phyloP scores from a whole-genome alignment of 2,329 filamentous ascomycete species.

The Pseudocercospora musae region DNA sequence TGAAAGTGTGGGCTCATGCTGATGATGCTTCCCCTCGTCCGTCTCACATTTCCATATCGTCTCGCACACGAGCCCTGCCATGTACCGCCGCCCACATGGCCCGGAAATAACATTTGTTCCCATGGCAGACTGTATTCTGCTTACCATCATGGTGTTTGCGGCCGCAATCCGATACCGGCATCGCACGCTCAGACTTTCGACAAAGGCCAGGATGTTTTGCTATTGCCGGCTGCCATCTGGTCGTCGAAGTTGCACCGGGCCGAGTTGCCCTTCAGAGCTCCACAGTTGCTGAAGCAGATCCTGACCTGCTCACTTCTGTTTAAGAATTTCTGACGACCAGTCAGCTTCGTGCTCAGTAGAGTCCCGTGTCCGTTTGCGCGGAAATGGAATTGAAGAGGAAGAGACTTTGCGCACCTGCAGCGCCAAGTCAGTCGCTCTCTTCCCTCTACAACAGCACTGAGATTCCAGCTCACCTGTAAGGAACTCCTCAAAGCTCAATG shows the following conservation, averaged over 20 bases:
- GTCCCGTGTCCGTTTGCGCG: constrained; percentile 49
- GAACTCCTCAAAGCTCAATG: constrained; percentile 52
- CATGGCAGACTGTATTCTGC: background rate
- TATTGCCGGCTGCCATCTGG: background rate
- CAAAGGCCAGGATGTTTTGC: background rate
- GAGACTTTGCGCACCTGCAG: constrained; percentile 54
- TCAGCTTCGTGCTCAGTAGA: constrained; percentile 41
- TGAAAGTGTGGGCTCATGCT: background rate
- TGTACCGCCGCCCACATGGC: background rate
- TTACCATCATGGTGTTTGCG: background rate
- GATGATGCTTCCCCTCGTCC: background rate
- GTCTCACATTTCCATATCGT: background rate
- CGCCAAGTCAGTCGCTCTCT: constrained; percentile 26
- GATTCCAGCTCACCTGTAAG: constrained; percentile 12
- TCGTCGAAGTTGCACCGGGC: background rate
- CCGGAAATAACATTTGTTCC: background rate
- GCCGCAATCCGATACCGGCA: background rate
- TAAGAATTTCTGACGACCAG: constrained; percentile 25
- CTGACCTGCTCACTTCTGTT: constrained; percentile 20
- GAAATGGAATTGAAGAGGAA: constrained; percentile 55
- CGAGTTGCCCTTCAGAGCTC: background rate
- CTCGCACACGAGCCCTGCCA: background rate
- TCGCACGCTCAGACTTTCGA: background rate
- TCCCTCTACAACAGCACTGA: background rate
- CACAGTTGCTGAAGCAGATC: background rate